Base-by-base conservation (phyloP, 148 eudicot species). In the Amaranthus hypochondriacus region DNA sequence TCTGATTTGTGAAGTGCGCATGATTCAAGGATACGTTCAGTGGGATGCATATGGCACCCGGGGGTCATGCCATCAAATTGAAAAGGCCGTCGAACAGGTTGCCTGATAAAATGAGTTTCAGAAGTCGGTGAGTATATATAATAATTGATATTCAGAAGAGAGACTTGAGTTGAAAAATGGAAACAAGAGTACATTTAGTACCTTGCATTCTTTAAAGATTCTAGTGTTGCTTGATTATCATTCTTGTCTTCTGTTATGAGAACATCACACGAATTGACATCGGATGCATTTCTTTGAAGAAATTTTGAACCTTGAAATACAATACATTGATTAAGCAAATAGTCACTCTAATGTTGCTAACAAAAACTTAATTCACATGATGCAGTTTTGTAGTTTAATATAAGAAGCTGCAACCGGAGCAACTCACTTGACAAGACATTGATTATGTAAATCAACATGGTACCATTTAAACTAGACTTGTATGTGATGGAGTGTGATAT, bases 61-160 rank as follows among this genome's bases (percentile, higher is more conserved):
- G 77, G 70, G 68, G 48, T 62, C 56, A 52, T 62, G 47, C 69
- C 73, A 44, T 50, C 75, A 14, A 79, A 76, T 56, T 80, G 82
- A 69, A 70, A 79, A 46, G 82, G 80, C 56, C 39, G 68, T 69
- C 80, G 77, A 72, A 82, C 74, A 11, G 54, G 56, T 73, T 55
- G 74, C 73, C 76, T 76, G 78, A 10, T 11, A 48, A 73, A 67
- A 55, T 47, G 56, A 28, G 2, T 28, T 28, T 28, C 39, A 28
- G 39, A 69, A 71, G 48, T 65, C 7, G 53, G 15, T 53, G 2
- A 73, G 14, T 56, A 49, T 12, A 61, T 28, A 0, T 3, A 53
- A 11, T 47, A 4, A 13, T 50, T 10, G 4, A 21, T 39, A 1
- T 10, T 39, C 39, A 28, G 39, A 28, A 28, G 7, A 14, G 46